Percentiles rank a stretch among this genome's conserved stretches.
These are phyloP conservation scores for Leucaena leucocephala DNA, from an alignment of 306 rosid species.

Conservation along the genomic window DNA sequence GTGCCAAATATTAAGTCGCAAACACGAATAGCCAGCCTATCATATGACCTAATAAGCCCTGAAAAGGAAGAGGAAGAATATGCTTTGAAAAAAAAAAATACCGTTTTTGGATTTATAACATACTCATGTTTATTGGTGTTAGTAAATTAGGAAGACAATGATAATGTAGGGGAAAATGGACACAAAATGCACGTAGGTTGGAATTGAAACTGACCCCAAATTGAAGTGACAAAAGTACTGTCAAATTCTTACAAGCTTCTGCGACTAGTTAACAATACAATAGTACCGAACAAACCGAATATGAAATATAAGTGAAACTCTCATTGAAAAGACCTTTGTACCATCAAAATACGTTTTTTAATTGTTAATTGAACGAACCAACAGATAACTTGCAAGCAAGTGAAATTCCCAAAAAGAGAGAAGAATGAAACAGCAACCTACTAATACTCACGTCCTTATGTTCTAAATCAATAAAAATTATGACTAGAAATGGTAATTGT, in stretches of 20 bases:
- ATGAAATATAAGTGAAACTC: not conserved
- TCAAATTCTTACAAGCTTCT: not conserved
- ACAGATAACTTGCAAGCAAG: constrained; percentile 1
- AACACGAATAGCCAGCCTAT: not conserved
- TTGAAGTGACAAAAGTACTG: not conserved
- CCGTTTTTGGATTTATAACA: not conserved
- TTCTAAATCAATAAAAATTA: not conserved
- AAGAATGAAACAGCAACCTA: constrained; percentile 9
- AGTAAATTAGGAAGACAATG: not conserved
- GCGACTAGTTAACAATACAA: not conserved
- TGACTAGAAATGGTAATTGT: constrained; percentile 15
- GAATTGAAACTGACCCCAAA: not conserved
- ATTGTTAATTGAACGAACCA: constrained; percentile 7
- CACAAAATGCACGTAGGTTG: not conserved
- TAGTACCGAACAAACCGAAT: not conserved
- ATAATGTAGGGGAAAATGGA: not conserved
- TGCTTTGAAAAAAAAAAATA: not conserved
- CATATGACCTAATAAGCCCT: not conserved
- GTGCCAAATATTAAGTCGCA: not conserved
- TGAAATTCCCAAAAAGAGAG: not conserved
- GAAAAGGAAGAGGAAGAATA: not conserved
- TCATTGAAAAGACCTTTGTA: not conserved
- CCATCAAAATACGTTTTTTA: not conserved
- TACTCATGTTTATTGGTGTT: not conserved
- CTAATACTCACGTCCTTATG: not conserved